Evolutionary conservation across 768 basidiomycete genomes (phyloP).

Genomic region (Leccinum aurantiacum): DNA sequence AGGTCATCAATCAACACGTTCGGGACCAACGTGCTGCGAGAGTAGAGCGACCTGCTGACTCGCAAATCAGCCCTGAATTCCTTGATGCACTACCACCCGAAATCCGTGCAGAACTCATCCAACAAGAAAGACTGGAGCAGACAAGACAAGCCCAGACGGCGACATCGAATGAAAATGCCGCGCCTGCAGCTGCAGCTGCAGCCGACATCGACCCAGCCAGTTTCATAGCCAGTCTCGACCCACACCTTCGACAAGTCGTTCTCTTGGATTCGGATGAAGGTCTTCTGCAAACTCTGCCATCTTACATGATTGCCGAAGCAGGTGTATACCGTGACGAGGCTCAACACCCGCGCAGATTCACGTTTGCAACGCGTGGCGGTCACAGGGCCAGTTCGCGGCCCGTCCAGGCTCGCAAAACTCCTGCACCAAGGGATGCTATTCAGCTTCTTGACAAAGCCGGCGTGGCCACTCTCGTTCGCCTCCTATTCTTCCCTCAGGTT

Average conservation of each 20-base stretch:
- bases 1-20: slow-evolving; percentile 95
- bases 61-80: slow-evolving; percentile 93
- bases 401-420: slow-evolving; percentile 46
- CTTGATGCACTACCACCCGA: slow-evolving; percentile 95
- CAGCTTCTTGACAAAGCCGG: slow-evolving; percentile 90
- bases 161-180: slow-evolving; percentile 28
- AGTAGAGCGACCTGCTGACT: slow-evolving; percentile 72
- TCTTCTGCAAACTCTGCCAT: slow-evolving; percentile 77
- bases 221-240: slow-evolving; percentile 91
- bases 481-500: slow-evolving; percentile 96
- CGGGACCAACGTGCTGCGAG: slow-evolving; percentile 84
- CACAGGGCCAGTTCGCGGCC: slow-evolving; percentile 27
- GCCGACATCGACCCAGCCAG: slow-evolving; percentile 85
- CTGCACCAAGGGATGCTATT: slow-evolving; percentile 78
- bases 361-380: slow-evolving; percentile 32
- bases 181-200: slow-evolving; percentile 48
- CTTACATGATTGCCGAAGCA: slow-evolving; percentile 85
- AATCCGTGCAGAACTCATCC: slow-evolving; percentile 94
- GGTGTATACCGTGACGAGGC: slow-evolving; percentile 64
- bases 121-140: slow-evolving; percentile 88
- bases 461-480: slow-evolving; percentile 83
- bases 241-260: slow-evolving; percentile 86
- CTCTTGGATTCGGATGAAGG: slow-evolving; percentile 86
- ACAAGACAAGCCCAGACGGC: slow-evolving; percentile 49
- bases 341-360: slow-evolving; percentile 36